phyloP scores from a whole-genome alignment of 352 stramenopile genomes.

The Pythium dissimile region DNA sequence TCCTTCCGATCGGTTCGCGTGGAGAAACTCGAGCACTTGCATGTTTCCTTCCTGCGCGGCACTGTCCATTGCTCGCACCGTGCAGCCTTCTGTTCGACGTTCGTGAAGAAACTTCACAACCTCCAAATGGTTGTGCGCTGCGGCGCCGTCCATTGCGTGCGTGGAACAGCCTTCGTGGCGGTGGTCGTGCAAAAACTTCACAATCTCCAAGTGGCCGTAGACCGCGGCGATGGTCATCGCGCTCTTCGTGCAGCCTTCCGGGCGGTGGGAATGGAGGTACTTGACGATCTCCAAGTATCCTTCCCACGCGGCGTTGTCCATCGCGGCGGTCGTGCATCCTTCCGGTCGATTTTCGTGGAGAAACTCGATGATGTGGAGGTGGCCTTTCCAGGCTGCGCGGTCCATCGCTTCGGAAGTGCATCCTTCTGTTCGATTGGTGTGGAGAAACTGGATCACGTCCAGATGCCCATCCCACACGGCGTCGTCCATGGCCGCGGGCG shows the following conservation, averaged over 20 bases:
- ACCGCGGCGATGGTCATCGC: slow-evolving; percentile 63
- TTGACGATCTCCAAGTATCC: slow-evolving; percentile 50
- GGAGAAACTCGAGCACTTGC: slow-evolving; percentile 26
- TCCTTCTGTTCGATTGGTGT: slow-evolving; percentile 53
- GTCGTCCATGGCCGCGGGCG: slow-evolving; percentile 68
- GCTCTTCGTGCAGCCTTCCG: slow-evolving; percentile 49
- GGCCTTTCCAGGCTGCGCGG: slow-evolving; percentile 65
- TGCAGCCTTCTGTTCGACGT: slow-evolving; percentile 55
- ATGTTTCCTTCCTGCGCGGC: slow-evolving; percentile 24
- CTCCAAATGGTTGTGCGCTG: slow-evolving; percentile 43
- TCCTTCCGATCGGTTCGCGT: slow-evolving; percentile 14
- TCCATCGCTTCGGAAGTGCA: slow-evolving; percentile 67
- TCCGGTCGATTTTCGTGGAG: slow-evolving; percentile 47
- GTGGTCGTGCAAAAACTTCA: slow-evolving; percentile 54
- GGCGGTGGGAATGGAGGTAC: slow-evolving; percentile 52
- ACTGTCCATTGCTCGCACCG: slow-evolving; percentile 24
- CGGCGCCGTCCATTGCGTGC: slow-evolving; percentile 58
- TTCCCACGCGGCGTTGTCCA: slow-evolving; percentile 68
- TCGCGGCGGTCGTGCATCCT: slow-evolving; percentile 31
- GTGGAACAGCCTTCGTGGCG: slow-evolving; percentile 54
- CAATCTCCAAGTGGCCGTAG: slow-evolving; percentile 48
- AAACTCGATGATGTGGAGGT: slow-evolving; percentile 61
- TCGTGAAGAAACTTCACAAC: slow-evolving; percentile 53
- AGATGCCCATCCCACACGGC: slow-evolving; percentile 63
- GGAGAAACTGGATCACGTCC: slow-evolving; percentile 65